Conservation (phyloP, 2,329 filamentous ascomycete genomes). For the Aspergillus sp. region DNA sequence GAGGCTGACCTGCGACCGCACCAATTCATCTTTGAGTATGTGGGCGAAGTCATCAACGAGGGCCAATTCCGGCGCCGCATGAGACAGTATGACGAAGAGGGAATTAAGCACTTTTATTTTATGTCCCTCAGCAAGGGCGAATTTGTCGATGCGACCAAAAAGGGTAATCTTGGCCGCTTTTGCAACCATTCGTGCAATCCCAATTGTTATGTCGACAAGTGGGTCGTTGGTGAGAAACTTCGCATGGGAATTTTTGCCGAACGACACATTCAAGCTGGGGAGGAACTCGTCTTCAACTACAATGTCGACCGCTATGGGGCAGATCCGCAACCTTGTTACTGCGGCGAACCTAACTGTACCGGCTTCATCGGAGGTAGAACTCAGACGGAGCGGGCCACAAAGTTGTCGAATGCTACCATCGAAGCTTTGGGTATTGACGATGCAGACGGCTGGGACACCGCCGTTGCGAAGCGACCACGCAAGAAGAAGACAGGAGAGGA, state of each 20-base stretch:
- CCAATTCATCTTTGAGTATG: constrained; percentile 97
- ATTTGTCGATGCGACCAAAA: constrained; percentile 96
- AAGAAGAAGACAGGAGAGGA: constrained; percentile 92
- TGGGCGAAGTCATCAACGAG: constrained; percentile 97
- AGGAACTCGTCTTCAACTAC: constrained; percentile 98
- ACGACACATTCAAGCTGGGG: constrained; percentile 79
- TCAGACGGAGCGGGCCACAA: constrained; percentile 92
- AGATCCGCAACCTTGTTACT: constrained; percentile 95
- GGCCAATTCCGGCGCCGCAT: constrained; percentile 84
- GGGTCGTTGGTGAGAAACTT: constrained; percentile 95
- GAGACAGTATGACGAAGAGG: constrained; percentile 90
- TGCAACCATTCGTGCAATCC: constrained; percentile 99
- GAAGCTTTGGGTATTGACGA: constrained; percentile 96
- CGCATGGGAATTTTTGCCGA: constrained; percentile 98
- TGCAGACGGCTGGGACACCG: constrained; percentile 86
- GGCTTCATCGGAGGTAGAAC: constrained; percentile 98
- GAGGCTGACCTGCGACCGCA: constrained; percentile 74
- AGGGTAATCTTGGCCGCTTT: constrained; percentile 91
- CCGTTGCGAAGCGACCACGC: constrained; percentile 83
- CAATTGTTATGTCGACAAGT: constrained; percentile 99
- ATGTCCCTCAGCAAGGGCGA: constrained; percentile 97
- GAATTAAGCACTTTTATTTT: constrained; percentile 99
- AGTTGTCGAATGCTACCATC: constrained; percentile 83
- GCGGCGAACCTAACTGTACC: constrained; percentile 88
- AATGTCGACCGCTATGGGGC: constrained; percentile 98